Evolutionary conservation across 495 filamentous ascomycete species (phyloP).

Genomic region (Halenospora varia): DNA sequence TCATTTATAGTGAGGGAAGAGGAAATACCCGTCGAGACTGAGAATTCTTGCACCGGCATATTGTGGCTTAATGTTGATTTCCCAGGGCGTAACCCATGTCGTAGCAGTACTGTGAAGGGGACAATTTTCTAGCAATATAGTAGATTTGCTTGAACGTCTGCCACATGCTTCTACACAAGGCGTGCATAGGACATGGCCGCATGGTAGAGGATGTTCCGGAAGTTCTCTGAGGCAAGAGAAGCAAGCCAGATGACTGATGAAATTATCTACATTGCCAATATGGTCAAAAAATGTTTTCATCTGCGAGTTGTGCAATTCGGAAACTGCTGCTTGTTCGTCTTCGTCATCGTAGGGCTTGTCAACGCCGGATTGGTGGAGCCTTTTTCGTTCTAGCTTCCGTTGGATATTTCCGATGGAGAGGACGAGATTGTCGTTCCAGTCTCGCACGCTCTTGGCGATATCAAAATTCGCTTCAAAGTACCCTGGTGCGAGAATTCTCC

Average conservation of each 20-base stretch:
- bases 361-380: too few relatives aligned
- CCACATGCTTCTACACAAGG: constrained; percentile 31
- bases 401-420: too few relatives aligned
- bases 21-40: constrained; percentile 53
- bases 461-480: too few relatives aligned
- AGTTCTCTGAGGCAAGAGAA: constrained; percentile 51
- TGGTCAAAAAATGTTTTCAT: constrained; percentile 29
- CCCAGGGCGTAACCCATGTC: constrained; percentile 33
- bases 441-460: too few relatives aligned
- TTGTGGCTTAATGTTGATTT: constrained; percentile 37
- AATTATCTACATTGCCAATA: constrained; percentile 22
- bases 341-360: too few relatives aligned
- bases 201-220: constrained; percentile 50
- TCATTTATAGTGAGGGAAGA: neutral
- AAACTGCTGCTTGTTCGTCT: constrained; percentile 9
- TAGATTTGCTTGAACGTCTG: constrained; percentile 23
- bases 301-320: constrained; percentile 25
- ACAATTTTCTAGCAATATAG: constrained; percentile 28
- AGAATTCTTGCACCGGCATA: constrained; percentile 48
- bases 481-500: constrained; percentile 42
- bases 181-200: constrained; percentile 55
- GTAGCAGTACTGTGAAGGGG: constrained; percentile 31
- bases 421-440: too few relatives aligned
- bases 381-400: too few relatives aligned
- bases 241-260: constrained; percentile 35